Percentiles rank a stretch among this genome's conserved stretches.
These are phyloP conservation scores for Pleurotus sapidus DNA, from an alignment of 768 basidiomycete species.

Conservation along the genomic window DNA sequence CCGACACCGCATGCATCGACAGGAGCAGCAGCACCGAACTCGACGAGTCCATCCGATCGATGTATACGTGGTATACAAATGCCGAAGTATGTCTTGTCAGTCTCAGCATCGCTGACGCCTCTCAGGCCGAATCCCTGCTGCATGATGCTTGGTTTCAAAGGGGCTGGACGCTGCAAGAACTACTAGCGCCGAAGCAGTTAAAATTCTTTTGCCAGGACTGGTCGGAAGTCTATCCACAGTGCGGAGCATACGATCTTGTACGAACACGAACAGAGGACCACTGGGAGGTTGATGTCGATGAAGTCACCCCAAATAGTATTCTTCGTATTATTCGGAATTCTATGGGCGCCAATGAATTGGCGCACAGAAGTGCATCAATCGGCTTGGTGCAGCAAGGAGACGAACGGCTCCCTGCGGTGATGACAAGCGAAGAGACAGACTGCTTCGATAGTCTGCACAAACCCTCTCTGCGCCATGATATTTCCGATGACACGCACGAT, in stretches of 20 bases:
- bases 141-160: background rate
- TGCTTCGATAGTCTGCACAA: no score
- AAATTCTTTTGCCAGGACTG: background rate
- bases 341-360: no score
- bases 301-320: no score
- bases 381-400: no score
- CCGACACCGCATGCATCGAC: background rate
- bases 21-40: background rate
- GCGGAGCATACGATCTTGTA: background rate
- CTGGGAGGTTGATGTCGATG: no score
- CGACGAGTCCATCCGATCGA: conserved; percentile 1
- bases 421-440: no score
- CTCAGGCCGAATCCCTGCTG: background rate
- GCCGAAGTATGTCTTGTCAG: background rate
- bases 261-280: no score
- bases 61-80: conserved; percentile 1
- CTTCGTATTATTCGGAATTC: no score
- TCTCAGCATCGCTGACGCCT: background rate
- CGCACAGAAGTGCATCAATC: no score
- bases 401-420: no score
- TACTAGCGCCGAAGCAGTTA: background rate
- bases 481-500: no score
- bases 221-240: background rate
- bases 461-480: no score
- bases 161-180: background rate